Evolutionary conservation across 495 filamentous ascomycete genomes (phyloP), one percentile per base, ranked within the genome.

Genomic region (Monascus purpureus): DNA sequence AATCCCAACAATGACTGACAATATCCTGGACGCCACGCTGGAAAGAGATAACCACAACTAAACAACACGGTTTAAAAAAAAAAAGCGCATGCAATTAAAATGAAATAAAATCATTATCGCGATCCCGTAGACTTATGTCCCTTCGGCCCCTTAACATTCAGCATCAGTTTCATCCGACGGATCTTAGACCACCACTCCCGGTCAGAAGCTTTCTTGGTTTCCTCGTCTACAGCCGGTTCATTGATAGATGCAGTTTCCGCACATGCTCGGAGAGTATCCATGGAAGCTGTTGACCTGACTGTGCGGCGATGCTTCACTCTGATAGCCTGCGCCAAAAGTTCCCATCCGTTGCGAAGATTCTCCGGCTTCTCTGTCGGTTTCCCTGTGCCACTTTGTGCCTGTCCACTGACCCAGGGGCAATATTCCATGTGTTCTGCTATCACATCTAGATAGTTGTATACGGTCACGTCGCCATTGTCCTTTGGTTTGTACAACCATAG

Each of bases 401-500:
- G 38, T 9, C 67, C 51, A 42, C 74, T 80, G 41, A 79, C 62
- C 82, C 82, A 88, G 2, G 82, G 81, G 42, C 82, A 88, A 48
- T 83, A 86, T 37, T 82, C 78, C 47, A 82, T 68, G 45, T 88
- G 82, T 44, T 83, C 77, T 11, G 59, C 55, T 6, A 74, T 46
- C 2, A 72, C 71, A 42, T 84, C 71, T n/a, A 88, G 59, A 19
- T 72, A 41, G 8, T 50, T 67, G 36, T 68, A 68, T 52, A 82
- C 68, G 6, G 70, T 59, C 5, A 68, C 60, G 15, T 70, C 70
- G 11, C 63, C 67, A 2, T 73, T 53, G 13, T 67, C 54, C 33
- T 66, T 60, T 5, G 62, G 58, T 27, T 75, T 81, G 60, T 93
- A 97, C 57, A 97, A 75, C 90, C 90, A 97, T 5, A 97, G 68